Evolutionary conservation across 208 protist species (phyloP).

Genomic region (Trichomonas vaginalis): DNA sequence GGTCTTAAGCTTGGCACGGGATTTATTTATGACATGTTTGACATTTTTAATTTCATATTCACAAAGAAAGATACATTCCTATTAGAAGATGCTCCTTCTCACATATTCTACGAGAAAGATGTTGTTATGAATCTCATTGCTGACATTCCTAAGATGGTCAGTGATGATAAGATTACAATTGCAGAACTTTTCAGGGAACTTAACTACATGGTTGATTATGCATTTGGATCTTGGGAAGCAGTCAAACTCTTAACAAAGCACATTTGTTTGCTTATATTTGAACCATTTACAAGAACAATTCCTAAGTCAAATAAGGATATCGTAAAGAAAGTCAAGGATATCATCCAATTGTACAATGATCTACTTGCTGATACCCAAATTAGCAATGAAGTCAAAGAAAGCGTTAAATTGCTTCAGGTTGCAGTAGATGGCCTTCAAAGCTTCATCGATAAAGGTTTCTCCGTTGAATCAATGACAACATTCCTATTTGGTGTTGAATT

Average conservation of each 20-base stretch:
- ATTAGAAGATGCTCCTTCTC: not conserved
- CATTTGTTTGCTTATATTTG: not conserved
- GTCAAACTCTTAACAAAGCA: not conserved
- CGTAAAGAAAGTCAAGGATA: not conserved
- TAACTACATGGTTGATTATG: not conserved
- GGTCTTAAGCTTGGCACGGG: not conserved
- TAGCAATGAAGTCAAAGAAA: not conserved
- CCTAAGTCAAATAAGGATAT: not conserved
- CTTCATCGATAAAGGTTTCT: not conserved
- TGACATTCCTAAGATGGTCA: not conserved
- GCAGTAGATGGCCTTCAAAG: not conserved
- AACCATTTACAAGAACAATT: not conserved
- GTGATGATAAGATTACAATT: not conserved
- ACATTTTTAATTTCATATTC: not conserved
- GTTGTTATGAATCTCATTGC: not conserved
- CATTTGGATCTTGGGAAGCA: not conserved
- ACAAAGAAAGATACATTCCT: not conserved
- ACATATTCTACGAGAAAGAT: not conserved
- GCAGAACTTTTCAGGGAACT: not conserved
- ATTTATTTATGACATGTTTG: not conserved
- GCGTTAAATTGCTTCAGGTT: not conserved
- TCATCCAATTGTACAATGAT: not conserved
- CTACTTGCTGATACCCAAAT: not conserved
- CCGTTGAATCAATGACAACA: not conserved
- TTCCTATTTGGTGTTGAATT: not conserved